Base-by-base conservation (phyloP, 2,329 filamentous ascomycete species). In the Fusarium sp. region DNA sequence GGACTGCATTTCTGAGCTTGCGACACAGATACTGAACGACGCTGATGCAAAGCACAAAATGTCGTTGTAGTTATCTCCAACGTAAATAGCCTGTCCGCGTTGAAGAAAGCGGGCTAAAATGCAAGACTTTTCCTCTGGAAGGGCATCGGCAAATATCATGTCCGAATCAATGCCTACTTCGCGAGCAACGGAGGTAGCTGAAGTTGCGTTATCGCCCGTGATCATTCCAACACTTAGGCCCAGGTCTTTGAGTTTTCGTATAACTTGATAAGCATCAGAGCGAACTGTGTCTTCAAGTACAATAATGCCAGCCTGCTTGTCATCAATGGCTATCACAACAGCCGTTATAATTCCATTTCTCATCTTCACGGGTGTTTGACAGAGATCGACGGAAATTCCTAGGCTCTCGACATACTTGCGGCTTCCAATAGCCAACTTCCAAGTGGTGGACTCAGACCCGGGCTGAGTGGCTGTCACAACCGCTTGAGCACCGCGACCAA, bases 361-460 rank as follows among this genome's bases (percentile, higher is more conserved):
- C 12, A 16, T 21, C 2, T 19, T 2, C 2, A 52, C 30, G 0
- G 49, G 49, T 3, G 1, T 19, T 23, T 15, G 8, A 5, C 49
- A 8, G 18, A 52, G n/a, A 9, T 52, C 16, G n/a, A 21, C 12
- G 2, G 12, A 3, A 6, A 35, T 9, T 15, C 49, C 49, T 2
- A 15, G 4, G 18, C n/a, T 52, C n/a, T 52, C 49, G 12, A 35
- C 15, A 10, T 35, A 52, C 3, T 18, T 4, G 1, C 49, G 32
- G n/a, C 49, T 52, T 15, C 49, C 49, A 3, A 52, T 35, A 5
- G n/a, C n/a, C 11, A 52, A 19, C 3, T 25, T 21, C 11, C 9
- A 35, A 25, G 8, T 19, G 9, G 11, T 8, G 9, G 9, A 2
- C 9, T 2, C 16, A 0, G 21, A 19, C 5, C 8, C 11, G 1